phyloP scores from a whole-genome alignment of 331 rosid species.

The Stylosanthes scabra region DNA sequence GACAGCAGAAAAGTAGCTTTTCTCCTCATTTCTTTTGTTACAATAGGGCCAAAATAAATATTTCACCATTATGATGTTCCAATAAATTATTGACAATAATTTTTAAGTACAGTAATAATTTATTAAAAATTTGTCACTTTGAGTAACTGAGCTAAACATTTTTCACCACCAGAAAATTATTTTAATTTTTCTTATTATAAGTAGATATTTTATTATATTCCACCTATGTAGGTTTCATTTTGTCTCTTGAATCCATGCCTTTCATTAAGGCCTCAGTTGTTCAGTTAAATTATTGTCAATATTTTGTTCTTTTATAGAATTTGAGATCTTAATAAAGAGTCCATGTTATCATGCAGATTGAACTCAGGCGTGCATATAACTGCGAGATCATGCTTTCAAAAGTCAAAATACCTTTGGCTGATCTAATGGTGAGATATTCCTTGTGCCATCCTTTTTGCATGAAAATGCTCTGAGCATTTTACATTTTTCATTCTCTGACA shows the following conservation, averaged over 20 bases:
- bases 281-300: slow-evolving; percentile 20
- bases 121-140: slow-evolving; percentile 10
- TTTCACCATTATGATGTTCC: background rate
- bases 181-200: background rate
- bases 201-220: slow-evolving; percentile 12
- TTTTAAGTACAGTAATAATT: background rate
- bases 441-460: slow-evolving; percentile 21
- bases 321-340: slow-evolving; percentile 32
- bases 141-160: background rate
- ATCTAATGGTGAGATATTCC: slow-evolving; percentile 78
- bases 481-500: slow-evolving; percentile 25
- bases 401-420: slow-evolving; percentile 94
- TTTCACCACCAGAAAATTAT: no score
- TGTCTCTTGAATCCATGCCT: slow-evolving; percentile 14
- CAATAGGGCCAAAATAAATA: slow-evolving; percentile 2
- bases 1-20: no score
- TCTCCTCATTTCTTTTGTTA: background rate
- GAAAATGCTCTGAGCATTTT: slow-evolving; percentile 34
- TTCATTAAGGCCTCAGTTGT: slow-evolving; percentile 14
- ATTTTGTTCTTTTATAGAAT: slow-evolving; percentile 1
- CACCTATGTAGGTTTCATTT: slow-evolving; percentile 13
- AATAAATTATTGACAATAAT: no score
- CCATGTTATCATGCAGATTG: slow-evolving; percentile 74
- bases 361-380: slow-evolving; percentile 94
- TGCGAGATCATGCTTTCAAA: slow-evolving; percentile 99